Evolutionary conservation across 768 basidiomycete genomes (phyloP).

Genomic region (Melanogaster broomeanus): DNA sequence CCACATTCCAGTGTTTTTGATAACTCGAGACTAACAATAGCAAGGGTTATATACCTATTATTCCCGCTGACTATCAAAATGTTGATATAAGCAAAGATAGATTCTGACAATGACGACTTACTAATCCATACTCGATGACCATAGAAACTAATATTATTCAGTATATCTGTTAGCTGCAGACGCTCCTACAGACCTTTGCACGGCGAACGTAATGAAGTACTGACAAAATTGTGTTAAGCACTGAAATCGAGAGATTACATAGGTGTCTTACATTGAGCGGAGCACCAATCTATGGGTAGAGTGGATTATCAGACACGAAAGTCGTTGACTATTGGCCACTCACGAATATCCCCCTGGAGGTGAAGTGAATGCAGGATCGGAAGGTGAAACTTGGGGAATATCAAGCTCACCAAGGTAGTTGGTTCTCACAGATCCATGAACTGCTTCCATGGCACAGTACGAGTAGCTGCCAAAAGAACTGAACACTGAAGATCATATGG

Average conservation of each 20-base stretch:
- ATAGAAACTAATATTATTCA: not conserved
- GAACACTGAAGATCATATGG: not conserved
- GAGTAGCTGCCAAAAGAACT: not conserved
- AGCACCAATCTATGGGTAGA: no score
- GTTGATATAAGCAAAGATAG: not conserved
- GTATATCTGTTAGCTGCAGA: not conserved
- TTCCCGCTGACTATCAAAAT: not conserved
- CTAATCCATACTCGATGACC: constrained; percentile 1
- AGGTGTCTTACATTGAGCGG: not conserved
- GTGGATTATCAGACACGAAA: no score
- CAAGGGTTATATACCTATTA: not conserved
- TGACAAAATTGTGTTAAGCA: not conserved
- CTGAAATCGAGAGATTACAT: not conserved
- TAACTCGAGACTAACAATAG: no score
- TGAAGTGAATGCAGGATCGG: not conserved
- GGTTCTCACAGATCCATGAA: not conserved
- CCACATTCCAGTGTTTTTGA: not conserved
- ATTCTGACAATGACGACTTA: not conserved
- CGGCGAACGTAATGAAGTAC: not conserved
- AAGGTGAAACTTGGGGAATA: no score
- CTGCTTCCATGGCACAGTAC: not conserved
- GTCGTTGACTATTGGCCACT: no score
- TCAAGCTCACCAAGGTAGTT: not conserved
- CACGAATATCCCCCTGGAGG: not conserved
- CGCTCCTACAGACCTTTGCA: not conserved